Evolutionary conservation across 1,284 basidiomycete genomes (phyloP), one percentile per base, ranked within the genome.

Genomic region (Ustilago bromivora): DNA sequence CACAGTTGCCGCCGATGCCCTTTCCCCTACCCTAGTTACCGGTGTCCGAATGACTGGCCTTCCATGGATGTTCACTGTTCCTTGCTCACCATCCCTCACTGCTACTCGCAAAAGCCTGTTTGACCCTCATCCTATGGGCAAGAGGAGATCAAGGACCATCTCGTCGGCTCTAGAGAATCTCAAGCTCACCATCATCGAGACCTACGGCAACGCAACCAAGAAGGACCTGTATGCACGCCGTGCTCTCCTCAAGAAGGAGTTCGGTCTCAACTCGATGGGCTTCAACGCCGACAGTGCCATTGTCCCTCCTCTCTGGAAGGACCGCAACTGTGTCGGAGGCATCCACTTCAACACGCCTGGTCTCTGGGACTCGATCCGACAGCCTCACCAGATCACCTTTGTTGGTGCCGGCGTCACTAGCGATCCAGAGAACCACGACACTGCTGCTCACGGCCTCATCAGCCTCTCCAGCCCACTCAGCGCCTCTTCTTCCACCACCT

Each of bases 11-110:
- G 79, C 79, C 23, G 80, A 82, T 32, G 74, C 69, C n/a, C 74
- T 82, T 11, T 81, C 79, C 7, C 76, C 80, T 6, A 71, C 69
- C 28, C 67, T 80, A 17, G 70, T 82, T 32, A 76, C 74, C 35
- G 80, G 76, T n/a, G 69, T 65, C 31, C 78, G 80, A n/a, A 67
- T 82, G 57, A 79, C 73, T 4, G 72, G 75, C 10, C 61, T 79
- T 8, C 67, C 70, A 2, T 82, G 62, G 55, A 76, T 78, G 36
- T 79, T 76, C 13, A 78, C 79, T 7, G 76, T 75, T 8, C 77
- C 79, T 12, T 71, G 77, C 36, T 74, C 74, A 3, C 77, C 79
- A 15, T 78, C 73, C 2, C 65, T 78, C 2, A 79, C 69, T 3
- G 70, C 72, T 2, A 55, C 62, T 52, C 49, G 52, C 40, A 57